Conservation (phyloP, 495 filamentous ascomycete species). For the Daldinia grandis region DNA sequence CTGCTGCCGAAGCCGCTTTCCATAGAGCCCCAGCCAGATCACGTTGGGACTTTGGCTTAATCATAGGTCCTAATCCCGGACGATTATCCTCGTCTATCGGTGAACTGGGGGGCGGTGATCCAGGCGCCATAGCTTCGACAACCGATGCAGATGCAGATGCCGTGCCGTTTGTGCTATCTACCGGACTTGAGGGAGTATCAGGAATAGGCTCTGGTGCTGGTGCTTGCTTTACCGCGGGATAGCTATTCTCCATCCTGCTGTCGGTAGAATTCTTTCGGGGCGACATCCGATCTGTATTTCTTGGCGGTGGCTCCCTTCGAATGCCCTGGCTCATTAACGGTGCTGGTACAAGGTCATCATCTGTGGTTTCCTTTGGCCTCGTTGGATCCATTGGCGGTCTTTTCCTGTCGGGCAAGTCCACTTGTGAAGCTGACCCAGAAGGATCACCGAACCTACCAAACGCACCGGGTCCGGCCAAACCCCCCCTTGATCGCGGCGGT, state of each 20-base stretch:
- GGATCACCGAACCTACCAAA: conserved; percentile 50
- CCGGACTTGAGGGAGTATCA: conserved; percentile 10
- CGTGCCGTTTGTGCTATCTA: conserved; percentile 35
- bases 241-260: conserved; percentile 28
- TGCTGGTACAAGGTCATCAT: conserved; percentile 60
- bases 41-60: conserved; percentile 72
- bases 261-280: conserved; percentile 50
- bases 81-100: conserved; percentile 63
- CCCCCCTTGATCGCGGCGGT: conserved; percentile 59
- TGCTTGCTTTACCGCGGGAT: conserved; percentile 20
- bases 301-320: conserved; percentile 57
- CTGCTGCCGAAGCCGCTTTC: conserved; percentile 82
- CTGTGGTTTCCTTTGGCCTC: conserved; percentile 49
- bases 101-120: conserved; percentile 39
- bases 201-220: conserved; percentile 20
- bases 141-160: conserved; percentile 21
- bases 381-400: conserved; percentile 63
- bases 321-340: conserved; percentile 61
- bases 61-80: conserved; percentile 89
- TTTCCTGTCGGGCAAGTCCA: conserved; percentile 61
- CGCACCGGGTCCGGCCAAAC: conserved; percentile 49
- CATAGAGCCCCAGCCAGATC: conserved; percentile 82
- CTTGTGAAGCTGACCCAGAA: conserved; percentile 48
- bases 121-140: conserved; percentile 34
- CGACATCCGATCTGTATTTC: conserved; percentile 56